Conservation (phyloP, 2,329 filamentous ascomycete species). For the Alternaria sp. region DNA sequence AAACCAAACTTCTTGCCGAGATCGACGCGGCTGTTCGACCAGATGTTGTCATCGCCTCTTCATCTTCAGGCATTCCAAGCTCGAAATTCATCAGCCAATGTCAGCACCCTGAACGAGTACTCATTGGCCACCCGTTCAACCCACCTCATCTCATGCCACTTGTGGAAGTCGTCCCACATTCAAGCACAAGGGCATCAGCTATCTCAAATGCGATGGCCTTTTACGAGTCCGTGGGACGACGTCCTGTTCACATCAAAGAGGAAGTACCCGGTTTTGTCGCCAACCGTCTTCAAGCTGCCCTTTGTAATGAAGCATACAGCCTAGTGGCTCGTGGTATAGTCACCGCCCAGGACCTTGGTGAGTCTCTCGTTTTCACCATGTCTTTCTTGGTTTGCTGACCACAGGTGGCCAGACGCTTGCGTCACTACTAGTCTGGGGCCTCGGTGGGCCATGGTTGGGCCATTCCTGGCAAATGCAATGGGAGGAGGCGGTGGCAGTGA, state of each 20-base stretch:
- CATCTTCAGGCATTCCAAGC: conserved; percentile 49
- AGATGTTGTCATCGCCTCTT: conserved; percentile 50
- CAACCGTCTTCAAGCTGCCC: conserved; percentile 52
- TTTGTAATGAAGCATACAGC: neutral
- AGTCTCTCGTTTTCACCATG: neutral
- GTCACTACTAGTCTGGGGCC: neutral
- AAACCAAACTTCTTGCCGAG: conserved; percentile 45
- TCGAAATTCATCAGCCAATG: conserved; percentile 32
- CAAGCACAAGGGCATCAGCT: neutral
- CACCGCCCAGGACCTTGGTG: neutral
- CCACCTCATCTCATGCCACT: conserved; percentile 57
- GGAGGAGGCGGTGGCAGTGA: neutral
- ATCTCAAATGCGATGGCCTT: conserved; percentile 45
- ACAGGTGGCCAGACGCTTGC: neutral
- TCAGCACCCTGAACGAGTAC: conserved; percentile 33
- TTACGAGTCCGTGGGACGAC: conserved; percentile 51
- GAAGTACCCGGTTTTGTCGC: conserved; percentile 54
- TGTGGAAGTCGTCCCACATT: conserved; percentile 53
- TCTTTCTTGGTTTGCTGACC: neutral
- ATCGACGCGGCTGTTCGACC: conserved; percentile 40
- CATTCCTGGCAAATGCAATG: neutral
- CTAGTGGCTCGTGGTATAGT: neutral
- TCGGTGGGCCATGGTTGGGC: neutral
- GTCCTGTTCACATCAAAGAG: conserved; percentile 35
- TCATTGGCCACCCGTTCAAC: conserved; percentile 57